Base-by-base conservation (phyloP, 495 filamentous ascomycete genomes). In the Aspergillus campestris region DNA sequence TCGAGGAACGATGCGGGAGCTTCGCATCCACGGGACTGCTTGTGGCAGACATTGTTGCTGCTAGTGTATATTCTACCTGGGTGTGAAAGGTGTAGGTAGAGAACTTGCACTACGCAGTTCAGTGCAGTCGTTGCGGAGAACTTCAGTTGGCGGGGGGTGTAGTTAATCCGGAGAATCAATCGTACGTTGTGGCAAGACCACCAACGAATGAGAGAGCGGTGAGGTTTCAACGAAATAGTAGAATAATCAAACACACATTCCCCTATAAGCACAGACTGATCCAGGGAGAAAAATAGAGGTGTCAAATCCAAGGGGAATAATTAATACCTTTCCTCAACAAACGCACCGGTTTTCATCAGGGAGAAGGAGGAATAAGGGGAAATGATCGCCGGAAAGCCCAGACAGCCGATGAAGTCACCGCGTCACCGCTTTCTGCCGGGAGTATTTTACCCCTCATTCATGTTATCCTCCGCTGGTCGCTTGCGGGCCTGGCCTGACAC, bases 1-100 rank as follows among this genome's bases (percentile, higher is more conserved):
- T 81, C 11, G 56, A 66, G 46, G 82, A 74, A 48, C 83, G 72
- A 44, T 75, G 57, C 28, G 82, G 78, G 60, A 81, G 67, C 49
- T 66, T 57, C 40, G 62, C 45, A 14, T 62, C 64, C 37, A 65
- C 58, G 43, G 69, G 62, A 54, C 56, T 67, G 24, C 52, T 55
- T 8, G 58, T 40, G 6, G 65, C 54, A 36, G 66, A 65, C 64
- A 65, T 69, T 31, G n/a, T 46, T 40, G 8, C 10, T 24, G 18
- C 18, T 24, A 32, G 41, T 15, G 6, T 38, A 38, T 24, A 35
- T 3, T 7, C 18, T 32, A 27, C 27, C 8, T n/a, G 45, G 38
- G 8, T 10, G 32, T 29, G 31, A 28, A 27, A 31, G 31, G 6
- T 39, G 11, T 31, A 12, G 7, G 33, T 34, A 18, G 4, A 35